Conservation (phyloP, 805 yeast genomes). For the Myxozyma geophila region DNA sequence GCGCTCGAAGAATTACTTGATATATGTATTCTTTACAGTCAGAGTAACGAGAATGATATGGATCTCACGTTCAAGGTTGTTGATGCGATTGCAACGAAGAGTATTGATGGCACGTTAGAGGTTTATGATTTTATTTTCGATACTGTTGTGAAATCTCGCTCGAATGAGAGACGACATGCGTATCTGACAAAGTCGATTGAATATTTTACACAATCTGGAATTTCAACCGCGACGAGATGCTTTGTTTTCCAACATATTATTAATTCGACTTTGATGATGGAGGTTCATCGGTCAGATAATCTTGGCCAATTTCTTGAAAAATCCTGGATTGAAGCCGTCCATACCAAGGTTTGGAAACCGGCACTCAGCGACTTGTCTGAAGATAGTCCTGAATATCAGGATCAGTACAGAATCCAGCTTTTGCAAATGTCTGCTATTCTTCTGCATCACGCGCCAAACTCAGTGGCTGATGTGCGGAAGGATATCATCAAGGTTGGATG, state of each 20-base stretch:
- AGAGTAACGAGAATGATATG: slow-evolving; percentile 45
- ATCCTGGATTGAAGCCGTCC: slow-evolving; percentile 68
- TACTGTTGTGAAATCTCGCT: slow-evolving; percentile 57
- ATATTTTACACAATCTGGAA: slow-evolving; percentile 53
- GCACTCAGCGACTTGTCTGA: slow-evolving; percentile 51
- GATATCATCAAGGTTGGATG: slow-evolving; percentile 92
- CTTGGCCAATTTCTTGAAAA: slow-evolving; percentile 53
- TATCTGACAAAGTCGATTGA: slow-evolving; percentile 60
- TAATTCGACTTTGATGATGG: slow-evolving; percentile 67
- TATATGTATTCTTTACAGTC: slow-evolving; percentile 50
- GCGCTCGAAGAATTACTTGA: slow-evolving; percentile 66
- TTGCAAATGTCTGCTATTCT: slow-evolving; percentile 80
- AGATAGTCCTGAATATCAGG: slow-evolving; percentile 68
- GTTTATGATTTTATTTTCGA: slow-evolving; percentile 64
- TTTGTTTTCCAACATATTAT: slow-evolving; percentile 66
- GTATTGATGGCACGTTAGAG: slow-evolving; percentile 52
- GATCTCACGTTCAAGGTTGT: slow-evolving; percentile 51
- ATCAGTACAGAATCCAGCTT: slow-evolving; percentile 73
- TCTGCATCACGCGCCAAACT: slow-evolving; percentile 66
- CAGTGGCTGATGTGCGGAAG: slow-evolving; percentile 58
- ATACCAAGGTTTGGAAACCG: slow-evolving; percentile 73
- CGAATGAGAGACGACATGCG: slow-evolving; percentile 52
- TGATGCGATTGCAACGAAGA: slow-evolving; percentile 52
- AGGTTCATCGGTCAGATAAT: slow-evolving; percentile 54
- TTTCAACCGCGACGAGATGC: slow-evolving; percentile 58